Conservation (phyloP, 805 yeast species). For the Pichia membranifaciens region DNA sequence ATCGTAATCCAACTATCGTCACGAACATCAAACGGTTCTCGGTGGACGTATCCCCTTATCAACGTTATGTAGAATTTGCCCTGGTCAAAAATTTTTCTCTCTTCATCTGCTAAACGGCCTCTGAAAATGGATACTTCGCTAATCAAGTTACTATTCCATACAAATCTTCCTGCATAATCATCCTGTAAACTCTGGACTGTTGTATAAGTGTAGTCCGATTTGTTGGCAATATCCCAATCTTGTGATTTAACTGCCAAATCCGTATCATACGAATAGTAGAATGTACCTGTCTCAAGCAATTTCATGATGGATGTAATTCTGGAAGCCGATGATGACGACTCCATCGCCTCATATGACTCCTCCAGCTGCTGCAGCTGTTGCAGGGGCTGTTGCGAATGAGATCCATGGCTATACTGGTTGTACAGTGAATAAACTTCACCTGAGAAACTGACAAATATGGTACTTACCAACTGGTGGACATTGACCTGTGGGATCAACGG, state of each 20-base stretch:
- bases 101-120: constrained; percentile 35
- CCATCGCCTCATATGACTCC: constrained; percentile 8
- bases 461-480: constrained; percentile 50
- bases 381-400: background rate
- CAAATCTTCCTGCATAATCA: constrained; percentile 40
- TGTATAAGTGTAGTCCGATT: constrained; percentile 2
- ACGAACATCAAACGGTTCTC: constrained; percentile 30
- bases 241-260: constrained; percentile 42
- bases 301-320: constrained; percentile 30
- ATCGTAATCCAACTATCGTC: constrained; percentile 32
- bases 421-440: constrained; percentile 32
- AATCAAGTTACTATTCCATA: constrained; percentile 48
- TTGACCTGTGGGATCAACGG: constrained; percentile 46
- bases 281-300: constrained; percentile 41
- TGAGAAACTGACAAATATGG: constrained; percentile 60
- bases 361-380: constrained; percentile 6
- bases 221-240: constrained; percentile 33
- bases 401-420: background rate
- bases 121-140: constrained; percentile 42
- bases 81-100: constrained; percentile 37
- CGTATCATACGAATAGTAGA: constrained; percentile 42
- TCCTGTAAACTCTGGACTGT: constrained; percentile 23
- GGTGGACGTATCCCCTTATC: constrained; percentile 44
- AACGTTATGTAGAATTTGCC: constrained; percentile 44
- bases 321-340: constrained; percentile 17